A percentile compares a stretch with the other conserved stretches of the same genome.
Evolutionary conservation across 202 grass and related monocot species (phyloP).

Genomic region (Schoenoplectus tabernaemontani): DNA sequence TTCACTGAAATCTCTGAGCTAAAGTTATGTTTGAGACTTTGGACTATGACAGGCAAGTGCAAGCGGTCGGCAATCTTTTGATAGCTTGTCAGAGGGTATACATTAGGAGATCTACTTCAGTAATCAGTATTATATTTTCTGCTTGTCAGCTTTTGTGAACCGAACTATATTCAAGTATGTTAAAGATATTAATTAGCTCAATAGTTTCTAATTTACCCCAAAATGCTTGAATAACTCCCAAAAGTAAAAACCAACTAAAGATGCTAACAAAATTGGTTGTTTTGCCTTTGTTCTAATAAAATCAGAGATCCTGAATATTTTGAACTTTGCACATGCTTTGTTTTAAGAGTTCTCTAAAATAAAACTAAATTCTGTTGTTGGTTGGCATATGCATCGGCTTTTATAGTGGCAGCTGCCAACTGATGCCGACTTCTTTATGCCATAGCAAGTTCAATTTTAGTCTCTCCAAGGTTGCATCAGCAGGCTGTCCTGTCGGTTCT

Average conservation of each 20-base stretch:
- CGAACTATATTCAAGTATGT: neutral
- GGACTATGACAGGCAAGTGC: conserved; percentile 26
- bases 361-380: neutral
- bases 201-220: neutral
- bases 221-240: neutral
- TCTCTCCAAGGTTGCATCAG: too few relatives aligned
- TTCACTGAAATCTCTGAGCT: conserved; percentile 16
- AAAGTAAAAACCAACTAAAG: neutral
- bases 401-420: too few relatives aligned
- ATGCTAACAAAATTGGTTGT: neutral
- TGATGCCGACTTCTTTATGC: too few relatives aligned
- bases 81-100: conserved; percentile 11
- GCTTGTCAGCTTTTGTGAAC: neutral
- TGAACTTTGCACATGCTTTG: neutral
- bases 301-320: neutral
- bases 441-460: too few relatives aligned
- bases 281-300: neutral
- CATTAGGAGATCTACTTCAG: neutral
- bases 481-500: neutral
- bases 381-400: neutral
- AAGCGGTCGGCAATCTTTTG: neutral
- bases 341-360: too few relatives aligned
- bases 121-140: conserved; percentile 11
- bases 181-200: neutral
- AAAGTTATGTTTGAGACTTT: conserved; percentile 23